Base-by-base conservation (phyloP, 2,329 filamentous ascomycete genomes). In the Ophiostoma triangulosporum region DNA sequence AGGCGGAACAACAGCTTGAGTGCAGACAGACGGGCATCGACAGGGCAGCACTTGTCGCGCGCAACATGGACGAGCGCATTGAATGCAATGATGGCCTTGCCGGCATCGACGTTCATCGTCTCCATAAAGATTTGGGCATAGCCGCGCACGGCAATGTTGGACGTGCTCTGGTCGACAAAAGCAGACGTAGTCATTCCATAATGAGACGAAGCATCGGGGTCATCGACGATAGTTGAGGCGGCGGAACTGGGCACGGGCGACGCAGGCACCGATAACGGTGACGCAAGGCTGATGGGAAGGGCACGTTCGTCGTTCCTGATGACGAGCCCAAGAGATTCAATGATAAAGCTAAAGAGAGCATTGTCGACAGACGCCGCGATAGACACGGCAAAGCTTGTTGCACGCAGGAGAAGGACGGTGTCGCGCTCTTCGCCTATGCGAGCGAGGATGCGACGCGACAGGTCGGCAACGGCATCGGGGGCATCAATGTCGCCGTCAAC, bases 1-100 rank as follows among this genome's bases (percentile, higher is more conserved):
- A 96, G 70, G 43, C 90, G 81, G 64, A 94, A 91, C 2, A 96
- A 71, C 43, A 91, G 69, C 62, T 87, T 88, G 73, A 90, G 79
- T 2, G 84, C 82, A 12, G 81, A 83, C 26, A 93, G 70, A 6
- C 86, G 82, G 51, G 85, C 82, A 66, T 87, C 82, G 6, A 76
- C 71, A 56, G 85, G 83, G 57, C 77, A 80, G 31, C 74, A 70
- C 27, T 72, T 73, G 15, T 76, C 76, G 58, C 75, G 76, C 6
- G 77, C 80, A 59, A 89, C 80, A 51, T 73, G 72, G 40, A 90
- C 69, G 5, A 91, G 68, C 8, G 77, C 71, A 49, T 80, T 73
- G 60, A 81, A 89, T 0, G 83, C 68, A 48, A 73, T 74, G 22
- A 75, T 70, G 12, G 83, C 78, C 65, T 90, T 91, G 14, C 66